phyloP scores from a whole-genome alignment of 129 eudicot species.

The Erigeron canadensis region DNA sequence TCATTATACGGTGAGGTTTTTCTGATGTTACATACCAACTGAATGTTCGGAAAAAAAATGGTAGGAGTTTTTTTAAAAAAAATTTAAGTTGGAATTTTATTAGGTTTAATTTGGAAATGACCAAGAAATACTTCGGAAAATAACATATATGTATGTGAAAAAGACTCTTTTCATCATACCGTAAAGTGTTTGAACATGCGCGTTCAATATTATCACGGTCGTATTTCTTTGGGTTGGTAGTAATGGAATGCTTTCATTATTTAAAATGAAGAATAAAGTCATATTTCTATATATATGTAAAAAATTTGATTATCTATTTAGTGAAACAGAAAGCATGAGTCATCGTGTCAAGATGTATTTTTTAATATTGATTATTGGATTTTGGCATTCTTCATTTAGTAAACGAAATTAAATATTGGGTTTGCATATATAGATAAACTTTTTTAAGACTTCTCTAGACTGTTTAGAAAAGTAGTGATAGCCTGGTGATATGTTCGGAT shows the following conservation, averaged over 20 bases:
- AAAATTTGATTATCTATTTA: neutral
- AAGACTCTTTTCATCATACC: no score
- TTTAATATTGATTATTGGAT: neutral
- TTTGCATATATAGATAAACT: neutral
- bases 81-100: no score
- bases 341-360: constrained; percentile 5
- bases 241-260: no score
- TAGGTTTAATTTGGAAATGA: no score
- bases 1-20: no score
- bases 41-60: no score
- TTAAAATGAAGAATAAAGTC: no score
- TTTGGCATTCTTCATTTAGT: constrained; percentile 6
- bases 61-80: no score
- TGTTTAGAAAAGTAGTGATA: neutral
- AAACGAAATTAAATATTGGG: constrained; percentile 1
- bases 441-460: neutral
- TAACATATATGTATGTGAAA: no score
- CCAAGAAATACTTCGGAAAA: no score
- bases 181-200: neutral
- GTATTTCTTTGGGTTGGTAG: neutral
- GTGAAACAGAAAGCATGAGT: constrained; percentile 18
- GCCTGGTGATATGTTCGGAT: no score
- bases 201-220: neutral
- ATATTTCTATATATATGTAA: neutral
- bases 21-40: no score